Conservation (phyloP, 208 protist genomes). For the Trypanosoma scelopori region DNA sequence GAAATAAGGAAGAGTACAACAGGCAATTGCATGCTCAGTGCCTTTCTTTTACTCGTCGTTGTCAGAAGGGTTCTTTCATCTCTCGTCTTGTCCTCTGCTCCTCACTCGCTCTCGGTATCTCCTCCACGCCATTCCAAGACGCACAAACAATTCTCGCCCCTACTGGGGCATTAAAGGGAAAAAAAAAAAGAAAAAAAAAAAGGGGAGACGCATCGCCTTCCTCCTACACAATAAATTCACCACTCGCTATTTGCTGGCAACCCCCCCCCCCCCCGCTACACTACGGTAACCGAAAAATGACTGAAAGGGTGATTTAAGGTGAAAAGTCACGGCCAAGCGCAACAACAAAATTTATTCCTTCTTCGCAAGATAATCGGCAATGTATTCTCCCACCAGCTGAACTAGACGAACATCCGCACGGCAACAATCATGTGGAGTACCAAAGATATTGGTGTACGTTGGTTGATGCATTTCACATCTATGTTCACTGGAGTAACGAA, state of each 20-base stretch:
- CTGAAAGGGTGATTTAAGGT: too few relatives aligned
- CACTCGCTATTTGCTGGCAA: too few relatives aligned
- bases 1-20: too few relatives aligned
- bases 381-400: background rate
- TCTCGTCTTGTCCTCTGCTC: background rate
- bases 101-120: too few relatives aligned
- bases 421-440: conserved; percentile 17
- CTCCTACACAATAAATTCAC: conserved; percentile 1
- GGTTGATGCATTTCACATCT: conserved; percentile 17
- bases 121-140: too few relatives aligned
- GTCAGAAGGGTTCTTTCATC: conserved; percentile 17
- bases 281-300: background rate
- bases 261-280: too few relatives aligned
- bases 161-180: background rate
- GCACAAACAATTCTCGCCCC: too few relatives aligned
- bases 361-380: conserved; percentile 15
- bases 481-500: background rate
- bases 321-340: too few relatives aligned
- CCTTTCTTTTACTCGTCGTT: too few relatives aligned
- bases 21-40: too few relatives aligned
- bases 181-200: background rate
- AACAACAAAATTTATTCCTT: too few relatives aligned
- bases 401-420: conserved; percentile 16
- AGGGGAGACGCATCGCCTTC: background rate
- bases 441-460: conserved; percentile 1